phyloP scores from a whole-genome alignment of 805 yeast genomes.

The Limtongia smithiae region DNA sequence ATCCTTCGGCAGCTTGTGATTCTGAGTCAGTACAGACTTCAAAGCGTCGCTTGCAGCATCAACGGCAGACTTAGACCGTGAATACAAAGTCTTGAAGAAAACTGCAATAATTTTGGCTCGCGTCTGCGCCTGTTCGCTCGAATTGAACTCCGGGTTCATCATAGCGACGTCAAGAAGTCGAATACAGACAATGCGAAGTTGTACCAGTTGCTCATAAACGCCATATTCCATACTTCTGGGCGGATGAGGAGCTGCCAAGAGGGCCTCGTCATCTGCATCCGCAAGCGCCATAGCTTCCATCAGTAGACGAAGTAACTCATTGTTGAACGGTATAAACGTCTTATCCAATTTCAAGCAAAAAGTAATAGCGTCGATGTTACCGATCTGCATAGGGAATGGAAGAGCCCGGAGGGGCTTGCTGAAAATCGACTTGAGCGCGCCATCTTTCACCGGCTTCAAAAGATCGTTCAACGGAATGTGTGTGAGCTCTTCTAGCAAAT shows the following conservation, averaged over 20 bases:
- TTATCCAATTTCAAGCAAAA: slow-evolving; percentile 79
- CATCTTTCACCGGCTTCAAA: slow-evolving; percentile 76
- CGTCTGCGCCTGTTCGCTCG: slow-evolving; percentile 55
- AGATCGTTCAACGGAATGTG: slow-evolving; percentile 66
- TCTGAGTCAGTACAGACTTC: slow-evolving; percentile 75
- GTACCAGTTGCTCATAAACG: slow-evolving; percentile 83
- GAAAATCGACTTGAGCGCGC: slow-evolving; percentile 86
- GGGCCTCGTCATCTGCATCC: slow-evolving; percentile 95
- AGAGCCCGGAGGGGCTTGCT: slow-evolving; percentile 94
- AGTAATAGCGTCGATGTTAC: slow-evolving; percentile 95
- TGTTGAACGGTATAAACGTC: slow-evolving; percentile 79
- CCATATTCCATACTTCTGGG: slow-evolving; percentile 81
- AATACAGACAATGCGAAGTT: slow-evolving; percentile 86
- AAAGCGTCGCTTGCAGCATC: slow-evolving; percentile 92
- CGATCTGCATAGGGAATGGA: slow-evolving; percentile 98
- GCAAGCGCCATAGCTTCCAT: slow-evolving; percentile 91
- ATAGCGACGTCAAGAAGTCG: slow-evolving; percentile 75
- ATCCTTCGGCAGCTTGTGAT: slow-evolving; percentile 88
- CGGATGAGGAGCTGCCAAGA: slow-evolving; percentile 59
- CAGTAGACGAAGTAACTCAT: slow-evolving; percentile 77
- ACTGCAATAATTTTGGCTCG: slow-evolving; percentile 86
- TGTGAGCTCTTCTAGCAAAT: slow-evolving; percentile 65
- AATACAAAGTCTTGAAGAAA: slow-evolving; percentile 87
- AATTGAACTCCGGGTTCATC: slow-evolving; percentile 70
- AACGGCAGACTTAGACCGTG: slow-evolving; percentile 78